Percentiles rank a stretch among this genome's conserved stretches.
Evolutionary conservation across 768 basidiomycete genomes (phyloP).

Genomic region (Leccinum disarticulatum): DNA sequence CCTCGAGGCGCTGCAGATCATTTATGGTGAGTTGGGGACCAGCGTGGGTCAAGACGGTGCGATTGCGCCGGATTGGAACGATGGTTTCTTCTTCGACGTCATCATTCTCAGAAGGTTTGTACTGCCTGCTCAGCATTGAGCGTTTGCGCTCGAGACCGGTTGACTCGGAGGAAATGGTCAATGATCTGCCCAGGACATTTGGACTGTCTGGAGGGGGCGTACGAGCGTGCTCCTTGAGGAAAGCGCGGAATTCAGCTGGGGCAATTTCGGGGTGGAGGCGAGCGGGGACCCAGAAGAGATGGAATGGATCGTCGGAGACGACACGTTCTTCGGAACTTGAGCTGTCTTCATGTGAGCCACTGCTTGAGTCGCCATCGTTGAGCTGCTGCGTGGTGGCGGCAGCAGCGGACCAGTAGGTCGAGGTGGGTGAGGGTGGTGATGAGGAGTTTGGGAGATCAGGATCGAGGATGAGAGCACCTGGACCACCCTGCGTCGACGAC

Average conservation of each 20-base stretch:
- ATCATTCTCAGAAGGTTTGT: conserved; percentile 78
- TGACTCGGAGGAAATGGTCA: conserved; percentile 35
- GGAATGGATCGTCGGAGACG: conserved; percentile 73
- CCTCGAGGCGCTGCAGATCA: conserved; percentile 93
- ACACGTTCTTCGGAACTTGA: conserved; percentile 36
- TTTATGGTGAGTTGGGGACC: conserved; percentile 88
- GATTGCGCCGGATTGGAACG: conserved; percentile 66
- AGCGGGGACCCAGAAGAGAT: conserved; percentile 99
- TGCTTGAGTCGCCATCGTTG: conserved; percentile 46
- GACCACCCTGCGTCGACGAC: conserved; percentile 70
- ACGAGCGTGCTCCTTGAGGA: conserved; percentile 90
- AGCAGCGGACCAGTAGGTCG: conserved; percentile 49
- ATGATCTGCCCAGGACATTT: conserved; percentile 41
- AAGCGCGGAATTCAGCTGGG: conserved; percentile 91
- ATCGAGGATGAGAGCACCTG: conserved; percentile 82
- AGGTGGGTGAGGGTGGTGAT: conserved; percentile 57
- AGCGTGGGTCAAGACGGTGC: conserved; percentile 61
- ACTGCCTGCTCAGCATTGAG: conserved; percentile 94
- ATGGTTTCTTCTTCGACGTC: conserved; percentile 70
- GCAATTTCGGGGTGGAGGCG: conserved; percentile 96
- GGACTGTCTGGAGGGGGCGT: conserved; percentile 51
- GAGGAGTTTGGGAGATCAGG: conserved; percentile 85
- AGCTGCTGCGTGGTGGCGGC: conserved; percentile 32
- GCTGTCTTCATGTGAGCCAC: conserved; percentile 41
- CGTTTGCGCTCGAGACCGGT: conserved; percentile 74